These are phyloP conservation scores for Cronartium ribicola DNA, from an alignment of 1,284 basidiomycete genomes.

Conservation along the genomic window DNA sequence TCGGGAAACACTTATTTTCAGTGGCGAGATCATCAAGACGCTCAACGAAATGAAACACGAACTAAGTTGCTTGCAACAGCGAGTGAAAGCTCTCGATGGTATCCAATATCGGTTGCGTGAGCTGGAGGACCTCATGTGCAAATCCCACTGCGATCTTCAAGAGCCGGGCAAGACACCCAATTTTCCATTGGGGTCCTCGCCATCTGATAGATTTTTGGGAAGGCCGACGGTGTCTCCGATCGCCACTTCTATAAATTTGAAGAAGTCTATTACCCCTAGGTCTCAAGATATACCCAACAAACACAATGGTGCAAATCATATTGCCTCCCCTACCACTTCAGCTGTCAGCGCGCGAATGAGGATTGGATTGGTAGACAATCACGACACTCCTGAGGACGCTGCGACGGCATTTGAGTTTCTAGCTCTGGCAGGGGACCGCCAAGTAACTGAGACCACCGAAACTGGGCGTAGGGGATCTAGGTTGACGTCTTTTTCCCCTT, in stretches of 20 bases:
- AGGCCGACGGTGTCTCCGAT: too few relatives aligned
- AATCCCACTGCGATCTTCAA: background rate
- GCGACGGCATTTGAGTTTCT: background rate
- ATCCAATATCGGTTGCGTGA: background rate
- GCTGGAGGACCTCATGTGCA: background rate
- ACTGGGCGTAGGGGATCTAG: background rate
- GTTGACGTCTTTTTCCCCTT: background rate
- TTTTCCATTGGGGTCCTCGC: background rate
- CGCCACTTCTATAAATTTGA: too few relatives aligned
- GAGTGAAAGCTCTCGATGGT: background rate
- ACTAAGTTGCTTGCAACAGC: background rate
- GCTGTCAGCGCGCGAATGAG: background rate
- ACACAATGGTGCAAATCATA: background rate
- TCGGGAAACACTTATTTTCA: background rate
- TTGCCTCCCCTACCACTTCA: background rate
- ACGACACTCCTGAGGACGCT: constrained; percentile 7
- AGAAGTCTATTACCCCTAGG: background rate
- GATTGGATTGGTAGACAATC: constrained; percentile 2
- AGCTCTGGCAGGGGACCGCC: background rate
- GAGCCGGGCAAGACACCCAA: background rate
- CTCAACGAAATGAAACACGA: background rate
- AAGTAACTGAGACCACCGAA: background rate
- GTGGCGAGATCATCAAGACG: background rate
- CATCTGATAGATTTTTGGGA: background rate
- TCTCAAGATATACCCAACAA: background rate